These are phyloP conservation scores for Agrostemma githago DNA, from an alignment of 148 eudicot species.

Conservation along the genomic window DNA sequence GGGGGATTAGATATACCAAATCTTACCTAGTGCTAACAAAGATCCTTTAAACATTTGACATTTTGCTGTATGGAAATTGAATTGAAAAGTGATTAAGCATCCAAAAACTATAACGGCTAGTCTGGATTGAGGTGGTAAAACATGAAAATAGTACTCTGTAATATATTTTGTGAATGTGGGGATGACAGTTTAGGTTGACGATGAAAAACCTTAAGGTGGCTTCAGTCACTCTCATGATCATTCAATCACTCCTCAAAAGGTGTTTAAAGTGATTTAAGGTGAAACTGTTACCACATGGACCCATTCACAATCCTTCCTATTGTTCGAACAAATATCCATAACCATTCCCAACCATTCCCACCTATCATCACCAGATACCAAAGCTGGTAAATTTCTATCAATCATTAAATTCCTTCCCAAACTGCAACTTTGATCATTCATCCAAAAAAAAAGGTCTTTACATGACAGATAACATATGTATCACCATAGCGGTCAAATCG, in stretches of 20 bases:
- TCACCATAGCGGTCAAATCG: no score
- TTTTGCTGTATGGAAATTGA: neutral
- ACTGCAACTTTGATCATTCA: neutral
- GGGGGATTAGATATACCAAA: neutral
- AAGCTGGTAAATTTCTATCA: neutral
- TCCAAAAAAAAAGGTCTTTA: neutral
- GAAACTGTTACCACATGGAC: neutral
- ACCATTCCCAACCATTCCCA: neutral
- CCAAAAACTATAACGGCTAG: neutral
- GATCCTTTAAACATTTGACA: neutral
- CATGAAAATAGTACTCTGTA: no score
- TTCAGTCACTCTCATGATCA: slow-evolving; percentile 9
- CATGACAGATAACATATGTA: neutral
- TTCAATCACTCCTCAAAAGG: neutral
- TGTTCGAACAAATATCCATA: neutral
- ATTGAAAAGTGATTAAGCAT: neutral
- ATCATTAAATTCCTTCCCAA: neutral
- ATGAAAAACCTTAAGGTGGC: neutral
- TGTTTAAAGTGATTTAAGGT: neutral
- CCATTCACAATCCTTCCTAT: neutral
- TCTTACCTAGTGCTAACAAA: neutral
- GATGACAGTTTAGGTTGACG: neutral
- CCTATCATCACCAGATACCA: neutral
- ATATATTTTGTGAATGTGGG: neutral
- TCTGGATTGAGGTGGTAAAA: neutral